Evolutionary conservation across 192 early-diverging fungal species (phyloP).

Genomic region (Thamnidium elegans): DNA sequence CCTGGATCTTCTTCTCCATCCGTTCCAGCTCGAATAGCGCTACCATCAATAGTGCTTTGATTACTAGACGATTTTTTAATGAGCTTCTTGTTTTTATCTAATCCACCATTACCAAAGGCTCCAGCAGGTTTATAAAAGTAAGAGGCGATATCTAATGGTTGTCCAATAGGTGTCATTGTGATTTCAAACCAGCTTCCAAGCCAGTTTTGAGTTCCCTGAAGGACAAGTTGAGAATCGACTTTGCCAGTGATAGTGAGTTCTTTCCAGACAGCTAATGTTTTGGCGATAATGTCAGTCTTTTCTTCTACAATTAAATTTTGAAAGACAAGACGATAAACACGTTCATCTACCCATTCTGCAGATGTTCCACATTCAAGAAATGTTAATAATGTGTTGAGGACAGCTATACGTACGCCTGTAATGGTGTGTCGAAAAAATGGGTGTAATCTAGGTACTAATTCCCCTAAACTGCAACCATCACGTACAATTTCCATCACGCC

Average conservation of each 20-base stretch:
- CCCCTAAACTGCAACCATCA: slow-evolving; percentile 49
- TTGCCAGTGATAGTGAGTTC: slow-evolving; percentile 38
- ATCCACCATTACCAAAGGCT: slow-evolving; percentile 39
- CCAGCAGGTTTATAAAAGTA: slow-evolving; percentile 44
- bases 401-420: slow-evolving; percentile 76
- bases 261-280: slow-evolving; percentile 68
- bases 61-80: not conserved
- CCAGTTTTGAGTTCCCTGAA: slow-evolving; percentile 33
- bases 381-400: slow-evolving; percentile 74
- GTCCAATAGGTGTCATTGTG: slow-evolving; percentile 83
- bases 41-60: slow-evolving; percentile 9
- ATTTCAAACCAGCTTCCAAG: slow-evolving; percentile 64
- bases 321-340: slow-evolving; percentile 74
- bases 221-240: slow-evolving; percentile 23
- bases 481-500: slow-evolving; percentile 55
- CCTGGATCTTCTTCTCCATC: slow-evolving; percentile 36
- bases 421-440: slow-evolving; percentile 97
- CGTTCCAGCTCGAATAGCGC: not conserved
- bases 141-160: slow-evolving; percentile 57
- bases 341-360: slow-evolving; percentile 65
- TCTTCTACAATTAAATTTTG: slow-evolving; percentile 96
- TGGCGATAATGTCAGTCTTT: slow-evolving; percentile 55
- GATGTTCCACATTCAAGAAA: slow-evolving; percentile 58
- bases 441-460: slow-evolving; percentile 81
- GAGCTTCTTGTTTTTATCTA: not conserved